Base-by-base conservation (phyloP, 2,329 filamentous ascomycete genomes). In the Colletotrichum tanaceti region DNA sequence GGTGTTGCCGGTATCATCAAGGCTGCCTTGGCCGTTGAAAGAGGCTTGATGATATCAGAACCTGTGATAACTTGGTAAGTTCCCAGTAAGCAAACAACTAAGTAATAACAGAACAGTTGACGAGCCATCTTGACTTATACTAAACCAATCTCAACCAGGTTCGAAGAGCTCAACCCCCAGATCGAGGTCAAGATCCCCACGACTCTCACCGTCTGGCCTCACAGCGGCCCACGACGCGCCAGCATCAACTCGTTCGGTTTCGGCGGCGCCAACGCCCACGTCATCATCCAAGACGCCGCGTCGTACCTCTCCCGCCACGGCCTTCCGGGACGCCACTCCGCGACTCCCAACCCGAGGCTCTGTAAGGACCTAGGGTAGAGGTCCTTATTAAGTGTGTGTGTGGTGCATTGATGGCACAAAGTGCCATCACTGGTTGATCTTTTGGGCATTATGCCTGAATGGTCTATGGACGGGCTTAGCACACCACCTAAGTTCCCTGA, bases 1-100 rank as follows among this genome's bases (percentile, higher is more conserved):
- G 85, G 85, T 2, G 77, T 87, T 4, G 84, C 85, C 1, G 84
- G 85, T 5, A 71, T 87, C 13, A 85, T 88, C 74, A 87, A 87
- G 72, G 81, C 79, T 5, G 77, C 86, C 5, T 75, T 87, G 5
- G 77, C 80, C 7, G 73, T 87, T 1, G 84, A 88, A 71, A 80
- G 82, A 24, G 84, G 83, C 11, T 75, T 80, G 46, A 86, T 88
- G 18, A n/a, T 84, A 85, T 0, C 81, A 81, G 28, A 84, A 87
- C 57, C 79, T 73, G 32, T 70, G 64, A 49, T 54, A 24, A n/a
- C n/a, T n/a, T n/a, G n/a, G n/a, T n/a, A 39, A 52, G 55, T 54
- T 11, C 38, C 38, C 11, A 18, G 6, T 16, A 4, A 11, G n/a
- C 2, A 13, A 7, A n/a, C 7, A 1, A 24, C n/a, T n/a, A n/a